Base-by-base conservation (phyloP, 495 filamentous ascomycete genomes). In the Xylaria cubensis region DNA sequence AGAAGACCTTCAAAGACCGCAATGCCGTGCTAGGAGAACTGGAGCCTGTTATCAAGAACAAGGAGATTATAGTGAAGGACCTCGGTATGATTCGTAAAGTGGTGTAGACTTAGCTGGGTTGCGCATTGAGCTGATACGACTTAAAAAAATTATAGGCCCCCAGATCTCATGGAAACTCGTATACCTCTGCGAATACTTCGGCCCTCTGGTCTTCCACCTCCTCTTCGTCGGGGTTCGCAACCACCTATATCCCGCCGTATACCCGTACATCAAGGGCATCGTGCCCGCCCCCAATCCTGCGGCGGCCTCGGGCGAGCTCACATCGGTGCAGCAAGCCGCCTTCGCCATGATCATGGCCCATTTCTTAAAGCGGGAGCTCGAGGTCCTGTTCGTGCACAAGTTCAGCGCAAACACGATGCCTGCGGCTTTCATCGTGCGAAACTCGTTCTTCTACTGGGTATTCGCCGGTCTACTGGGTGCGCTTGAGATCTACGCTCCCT, bases 381-480 rank as follows among this genome's bases (percentile, higher is more conserved):
- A 99, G 84, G 97, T 95, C 19, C 73, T 98, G 68, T 97, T 94
- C 82, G 89, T 99, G 69, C 96, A 99, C 86, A 93, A 93, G 80
- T 99, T 99, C 89, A 95, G 93, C 78, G 88, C 90, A 61, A 93
- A 93, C 74, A 98, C 94, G 53, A 98, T 97, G 95, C 94, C 95
- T 44, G 89, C 88, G 68, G 82, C 81, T 78, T 96, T 95, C 83
- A 92, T 96, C 79, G 90, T 95, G 88, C 95, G 95, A 80, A 97
- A 98, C 85, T 92, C 89, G 67, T 89, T 87, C 50, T 95, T 97
- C 83, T 97, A 97, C 88, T 98, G 95, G 94, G 74, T 92, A 15
- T 81, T 97, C 64, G 89, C 92, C 24, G 96, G 96, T 39, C 77
- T 95, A 53, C 90, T 95, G 80, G 90, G 97, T 74, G 92, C 93